phyloP scores from a whole-genome alignment of 2,329 filamentous ascomycete species.

The Fusarium sp. region DNA sequence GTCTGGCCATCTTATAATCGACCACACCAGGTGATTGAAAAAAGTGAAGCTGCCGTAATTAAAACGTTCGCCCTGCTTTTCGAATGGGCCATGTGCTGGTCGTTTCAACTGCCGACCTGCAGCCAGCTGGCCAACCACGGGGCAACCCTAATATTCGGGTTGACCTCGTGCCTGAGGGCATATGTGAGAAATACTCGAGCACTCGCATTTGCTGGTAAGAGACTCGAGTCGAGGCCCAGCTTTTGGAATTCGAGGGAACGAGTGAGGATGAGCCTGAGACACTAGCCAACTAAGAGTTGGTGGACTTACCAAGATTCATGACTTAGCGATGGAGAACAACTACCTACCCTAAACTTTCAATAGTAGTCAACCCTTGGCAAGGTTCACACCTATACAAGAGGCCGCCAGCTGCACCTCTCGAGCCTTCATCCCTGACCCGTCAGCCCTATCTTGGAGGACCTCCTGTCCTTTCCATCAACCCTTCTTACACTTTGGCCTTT shows the following conservation, averaged over 20 bases:
- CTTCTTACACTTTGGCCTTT: not conserved
- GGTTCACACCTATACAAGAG: not conserved
- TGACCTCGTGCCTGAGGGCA: slow-evolving; percentile 15
- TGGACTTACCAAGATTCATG: not conserved
- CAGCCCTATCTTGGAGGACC: slow-evolving; percentile 19
- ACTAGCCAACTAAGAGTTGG: not conserved
- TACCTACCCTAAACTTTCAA: not conserved
- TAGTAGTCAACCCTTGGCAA: not conserved
- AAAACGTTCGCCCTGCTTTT: slow-evolving; percentile 27
- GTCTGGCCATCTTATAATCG: slow-evolving; percentile 32
- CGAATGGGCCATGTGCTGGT: not conserved
- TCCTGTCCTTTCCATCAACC: slow-evolving; percentile 7
- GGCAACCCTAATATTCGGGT: slow-evolving; percentile 13
- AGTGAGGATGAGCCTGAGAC: not conserved
- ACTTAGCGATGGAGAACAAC: not conserved
- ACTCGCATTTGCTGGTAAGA: slow-evolving; percentile 31
- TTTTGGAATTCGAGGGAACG: not conserved
- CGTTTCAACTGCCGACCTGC: slow-evolving; percentile 17
- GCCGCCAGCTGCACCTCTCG: slow-evolving; percentile 16
- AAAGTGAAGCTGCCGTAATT: slow-evolving; percentile 17
- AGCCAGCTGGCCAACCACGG: slow-evolving; percentile 20
- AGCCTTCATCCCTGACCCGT: slow-evolving; percentile 25
- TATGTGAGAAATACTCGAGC: slow-evolving; percentile 14
- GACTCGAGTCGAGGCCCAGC: slow-evolving; percentile 8
- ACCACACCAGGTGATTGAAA: not conserved